Percentiles rank a stretch among this genome's conserved stretches.
phyloP scores from a whole-genome alignment of 2,329 filamentous ascomycete genomes.

The Alternaria consortialis region DNA sequence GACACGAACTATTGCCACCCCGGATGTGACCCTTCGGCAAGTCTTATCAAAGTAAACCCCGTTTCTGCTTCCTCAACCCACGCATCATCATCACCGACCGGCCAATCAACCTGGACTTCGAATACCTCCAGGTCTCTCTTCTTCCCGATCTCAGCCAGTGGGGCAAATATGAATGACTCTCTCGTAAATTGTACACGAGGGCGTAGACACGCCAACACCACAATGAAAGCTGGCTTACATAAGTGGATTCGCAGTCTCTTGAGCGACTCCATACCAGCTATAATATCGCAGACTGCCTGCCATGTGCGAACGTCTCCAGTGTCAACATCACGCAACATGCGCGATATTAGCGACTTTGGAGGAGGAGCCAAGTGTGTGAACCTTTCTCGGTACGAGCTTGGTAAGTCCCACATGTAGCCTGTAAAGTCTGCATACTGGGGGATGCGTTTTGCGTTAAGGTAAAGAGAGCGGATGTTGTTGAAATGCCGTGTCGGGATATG shows the following conservation, averaged over 20 bases:
- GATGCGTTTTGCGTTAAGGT: background rate
- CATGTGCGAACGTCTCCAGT: background rate
- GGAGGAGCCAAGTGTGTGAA: background rate
- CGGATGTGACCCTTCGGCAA: background rate
- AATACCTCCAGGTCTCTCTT: slow-evolving; percentile 4
- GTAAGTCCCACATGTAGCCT: background rate
- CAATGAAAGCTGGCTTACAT: background rate
- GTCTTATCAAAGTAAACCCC: slow-evolving; percentile 1
- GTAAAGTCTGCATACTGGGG: background rate
- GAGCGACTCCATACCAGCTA: background rate
- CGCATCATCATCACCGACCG: background rate
- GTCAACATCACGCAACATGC: background rate
- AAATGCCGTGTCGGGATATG: background rate
- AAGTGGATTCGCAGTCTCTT: background rate
- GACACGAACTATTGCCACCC: background rate
- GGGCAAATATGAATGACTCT: slow-evolving; percentile 3
- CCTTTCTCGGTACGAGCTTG: background rate
- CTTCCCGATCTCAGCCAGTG: background rate
- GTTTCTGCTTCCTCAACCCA: slow-evolving; percentile 4
- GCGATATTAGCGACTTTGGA: background rate
- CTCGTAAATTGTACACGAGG: background rate
- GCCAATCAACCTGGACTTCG: slow-evolving; percentile 16
- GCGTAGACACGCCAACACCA: background rate
- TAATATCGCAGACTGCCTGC: background rate
- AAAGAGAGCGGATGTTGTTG: slow-evolving; percentile 5